Percentiles rank a stretch among this genome's conserved stretches.
phyloP scores from a whole-genome alignment of 2,329 filamentous ascomycete species.

The Aspergillus tanneri region DNA sequence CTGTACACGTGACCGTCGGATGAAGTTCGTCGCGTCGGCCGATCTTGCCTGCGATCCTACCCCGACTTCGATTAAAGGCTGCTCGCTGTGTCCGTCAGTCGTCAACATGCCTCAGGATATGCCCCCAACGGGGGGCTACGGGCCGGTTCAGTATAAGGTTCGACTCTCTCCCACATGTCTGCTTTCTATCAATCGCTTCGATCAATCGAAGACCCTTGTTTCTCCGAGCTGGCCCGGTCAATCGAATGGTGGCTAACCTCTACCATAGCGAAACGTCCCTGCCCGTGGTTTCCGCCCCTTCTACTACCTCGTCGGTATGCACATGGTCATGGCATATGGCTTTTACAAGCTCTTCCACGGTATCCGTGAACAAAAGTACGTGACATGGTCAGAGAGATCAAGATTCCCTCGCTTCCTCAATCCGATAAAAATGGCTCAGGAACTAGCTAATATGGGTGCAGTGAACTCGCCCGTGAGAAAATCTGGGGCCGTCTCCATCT shows the following conservation, averaged over 20 bases:
- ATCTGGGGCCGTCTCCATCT: slow-evolving; percentile 97
- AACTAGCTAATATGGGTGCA: slow-evolving; percentile 37
- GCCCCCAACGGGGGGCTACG: slow-evolving; percentile 92
- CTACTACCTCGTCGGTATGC: slow-evolving; percentile 73
- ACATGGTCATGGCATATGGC: slow-evolving; percentile 78
- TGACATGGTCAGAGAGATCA: slow-evolving; percentile 17
- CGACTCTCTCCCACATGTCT: slow-evolving; percentile 29
- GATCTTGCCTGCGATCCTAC: slow-evolving; percentile 13
- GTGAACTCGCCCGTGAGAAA: slow-evolving; percentile 93
- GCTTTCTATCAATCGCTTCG: neutral
- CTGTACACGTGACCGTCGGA: slow-evolving; percentile 28
- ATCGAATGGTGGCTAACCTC: slow-evolving; percentile 8
- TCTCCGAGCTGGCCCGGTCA: neutral
- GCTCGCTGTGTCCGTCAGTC: slow-evolving; percentile 18
- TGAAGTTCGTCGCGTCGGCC: slow-evolving; percentile 30
- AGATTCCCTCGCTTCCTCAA: slow-evolving; percentile 1
- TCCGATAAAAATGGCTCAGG: neutral
- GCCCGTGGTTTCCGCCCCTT: slow-evolving; percentile 84
- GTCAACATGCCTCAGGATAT: slow-evolving; percentile 90
- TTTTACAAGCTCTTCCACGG: slow-evolving; percentile 84
- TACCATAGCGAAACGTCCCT: slow-evolving; percentile 85
- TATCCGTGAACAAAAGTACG: slow-evolving; percentile 88
- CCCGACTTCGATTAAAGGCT: slow-evolving; percentile 23
- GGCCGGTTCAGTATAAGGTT: slow-evolving; percentile 95
- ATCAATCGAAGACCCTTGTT: neutral